Conservation (phyloP, 108 stramenopile species). For the Epipyxis sp. region DNA sequence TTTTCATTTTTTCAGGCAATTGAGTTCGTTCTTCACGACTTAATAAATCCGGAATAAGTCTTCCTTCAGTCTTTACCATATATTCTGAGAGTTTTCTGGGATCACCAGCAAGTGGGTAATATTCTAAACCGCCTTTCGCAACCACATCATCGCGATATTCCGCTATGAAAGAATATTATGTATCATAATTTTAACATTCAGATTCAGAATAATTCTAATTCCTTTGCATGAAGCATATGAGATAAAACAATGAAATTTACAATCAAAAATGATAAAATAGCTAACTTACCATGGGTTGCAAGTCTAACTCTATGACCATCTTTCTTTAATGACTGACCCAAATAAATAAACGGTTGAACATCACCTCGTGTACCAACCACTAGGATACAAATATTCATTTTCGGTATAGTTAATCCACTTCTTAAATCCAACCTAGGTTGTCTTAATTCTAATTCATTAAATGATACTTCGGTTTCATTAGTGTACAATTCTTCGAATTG, state of each 20-base stretch:
- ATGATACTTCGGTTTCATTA: too few species aligned
- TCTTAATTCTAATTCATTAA: too few species aligned
- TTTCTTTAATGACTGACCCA: slow-evolving; percentile 21
- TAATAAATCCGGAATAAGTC: slow-evolving; percentile 36
- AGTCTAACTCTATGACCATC: slow-evolving; percentile 38
- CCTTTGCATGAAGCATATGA: too few species aligned
- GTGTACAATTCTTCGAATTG: too few species aligned
- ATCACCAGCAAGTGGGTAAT: slow-evolving; percentile 75
- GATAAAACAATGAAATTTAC: too few species aligned
- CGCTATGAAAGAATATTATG: too few species aligned
- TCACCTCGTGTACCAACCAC: slow-evolving; percentile 37
- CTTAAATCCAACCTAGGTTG: too few species aligned
- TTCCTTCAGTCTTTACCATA: slow-evolving; percentile 49
- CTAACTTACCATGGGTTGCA: slow-evolving; percentile 32
- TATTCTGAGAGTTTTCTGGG: slow-evolving; percentile 55
- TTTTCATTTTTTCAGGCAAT: background rate
- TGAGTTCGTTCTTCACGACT: background rate
- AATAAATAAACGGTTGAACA: slow-evolving; percentile 32
- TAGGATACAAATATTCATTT: slow-evolving; percentile 35
- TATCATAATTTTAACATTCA: too few species aligned
- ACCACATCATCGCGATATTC: too few species aligned
- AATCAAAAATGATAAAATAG: too few species aligned
- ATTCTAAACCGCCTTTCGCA: slow-evolving; percentile 60
- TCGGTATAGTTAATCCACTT: too few species aligned
- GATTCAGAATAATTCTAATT: too few species aligned